Evolutionary conservation across 768 basidiomycete genomes (phyloP), one percentile per base, ranked within the genome.

Genomic region (Pulveroboletus sp.): DNA sequence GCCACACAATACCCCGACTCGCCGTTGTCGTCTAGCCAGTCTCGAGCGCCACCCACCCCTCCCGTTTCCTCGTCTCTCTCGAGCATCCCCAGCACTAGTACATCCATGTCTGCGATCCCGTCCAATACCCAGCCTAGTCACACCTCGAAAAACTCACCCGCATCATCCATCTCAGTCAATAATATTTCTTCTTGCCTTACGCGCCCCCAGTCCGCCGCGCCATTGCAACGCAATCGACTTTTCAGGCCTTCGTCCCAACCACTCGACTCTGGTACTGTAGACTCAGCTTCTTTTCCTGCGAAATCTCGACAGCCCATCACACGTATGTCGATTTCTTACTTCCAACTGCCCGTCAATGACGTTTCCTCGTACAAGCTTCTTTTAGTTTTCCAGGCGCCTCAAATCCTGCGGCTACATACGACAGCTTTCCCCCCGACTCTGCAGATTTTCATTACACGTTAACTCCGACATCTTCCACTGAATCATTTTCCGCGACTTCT

Each of bases 121-220:
- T 43, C 54, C 33, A 55, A 44, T 45, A 4, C 44, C 29, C 62
- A 55, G 43, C 51, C 67, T 67, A 62, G 27, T 40, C 45, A 39
- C 12, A 38, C 55, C 13, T 55, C 40, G 38, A 53, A 62, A 56
- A 60, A 49, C 33, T 0, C 35, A 32, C 16, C 37, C 19, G 34
- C 51, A 25, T n/a, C 21, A 6, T 40, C 52, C 42, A 58, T 56
- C 45, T 56, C 55, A 43, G 19, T 38, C 34, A 27, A 50, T 34
- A 51, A 42, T 33, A 45, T 20, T 36, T 20, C 47, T 52, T 66
- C 50, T 59, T 65, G 58, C 56, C 53, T 57, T 59, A 56, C 45
- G 12, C 40, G 49, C 39, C 41, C 54, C 43, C 56, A 54, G 29
- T 45, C 50, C 44, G 43, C 43, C 42, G 19, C 33, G 23, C 42